Percentiles rank a stretch among this genome's conserved stretches.
phyloP scores from a whole-genome alignment of 1,284 basidiomycete genomes.

The Sphagnurus paluster region DNA sequence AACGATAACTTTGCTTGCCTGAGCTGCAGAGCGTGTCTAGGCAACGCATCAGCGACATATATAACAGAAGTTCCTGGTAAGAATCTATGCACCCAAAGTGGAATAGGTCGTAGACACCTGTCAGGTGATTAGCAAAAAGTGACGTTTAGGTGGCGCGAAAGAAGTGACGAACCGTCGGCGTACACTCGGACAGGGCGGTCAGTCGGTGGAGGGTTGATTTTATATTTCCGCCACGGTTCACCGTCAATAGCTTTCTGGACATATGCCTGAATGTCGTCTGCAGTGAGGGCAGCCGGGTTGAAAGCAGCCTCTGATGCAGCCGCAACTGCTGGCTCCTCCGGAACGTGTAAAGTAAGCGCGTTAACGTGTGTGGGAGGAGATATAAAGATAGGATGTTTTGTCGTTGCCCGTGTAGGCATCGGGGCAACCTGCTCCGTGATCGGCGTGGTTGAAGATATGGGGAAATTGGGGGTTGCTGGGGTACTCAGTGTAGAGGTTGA shows the following conservation, averaged over 20 bases:
- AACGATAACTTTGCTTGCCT: slow-evolving; percentile 95
- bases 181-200: slow-evolving; percentile 88
- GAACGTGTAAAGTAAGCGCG: slow-evolving; percentile 25
- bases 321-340: slow-evolving; percentile 48
- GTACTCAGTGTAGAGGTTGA: slow-evolving; percentile 55
- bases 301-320: slow-evolving; percentile 45
- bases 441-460: slow-evolving; percentile 28
- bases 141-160: slow-evolving; percentile 20
- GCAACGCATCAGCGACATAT: slow-evolving; percentile 9
- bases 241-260: slow-evolving; percentile 69
- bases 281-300: slow-evolving; percentile 63
- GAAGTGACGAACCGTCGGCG: slow-evolving; percentile 71
- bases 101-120: slow-evolving; percentile 91
- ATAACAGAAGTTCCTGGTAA: slow-evolving; percentile 6
- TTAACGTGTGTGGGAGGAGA: slow-evolving; percentile 28
- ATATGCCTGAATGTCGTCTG: slow-evolving; percentile 74
- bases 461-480: slow-evolving; percentile 33
- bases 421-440: slow-evolving; percentile 26
- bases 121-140: slow-evolving; percentile 20
- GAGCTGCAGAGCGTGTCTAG: slow-evolving; percentile 88
- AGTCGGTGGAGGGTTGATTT: slow-evolving; percentile 80
- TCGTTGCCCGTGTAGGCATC: slow-evolving; percentile 25
- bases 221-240: slow-evolving; percentile 66
- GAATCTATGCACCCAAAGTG: slow-evolving; percentile 77
- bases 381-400: slow-evolving; percentile 33